A percentile compares a stretch with the other conserved stretches of the same genome.
These are phyloP conservation scores for Dactylellina haptotyla DNA, from an alignment of 2,329 filamentous ascomycete genomes.

Conservation along the genomic window DNA sequence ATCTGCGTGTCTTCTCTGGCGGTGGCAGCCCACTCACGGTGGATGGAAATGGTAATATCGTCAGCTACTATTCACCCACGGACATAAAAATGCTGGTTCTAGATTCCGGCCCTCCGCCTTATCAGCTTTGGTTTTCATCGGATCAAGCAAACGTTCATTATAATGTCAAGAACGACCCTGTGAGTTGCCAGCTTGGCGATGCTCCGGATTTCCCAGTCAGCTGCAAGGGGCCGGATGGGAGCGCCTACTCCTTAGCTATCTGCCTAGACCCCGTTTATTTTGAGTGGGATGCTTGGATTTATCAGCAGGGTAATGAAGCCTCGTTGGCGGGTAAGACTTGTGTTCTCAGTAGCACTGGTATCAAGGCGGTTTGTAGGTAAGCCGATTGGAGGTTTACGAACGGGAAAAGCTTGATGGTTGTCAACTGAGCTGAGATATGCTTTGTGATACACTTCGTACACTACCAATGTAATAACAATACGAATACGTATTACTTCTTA, in stretches of 20 bases:
- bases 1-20: constrained; percentile 13
- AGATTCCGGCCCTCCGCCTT: neutral
- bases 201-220: neutral
- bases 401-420: too few relatives aligned
- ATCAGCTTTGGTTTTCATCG: constrained; percentile 22
- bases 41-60: constrained; percentile 4
- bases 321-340: constrained; percentile 17
- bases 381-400: too few relatives aligned
- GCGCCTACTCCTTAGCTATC: neutral
- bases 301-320: neutral
- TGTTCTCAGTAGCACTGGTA: neutral
- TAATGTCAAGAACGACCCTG: neutral
- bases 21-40: neutral
- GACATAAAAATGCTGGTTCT: constrained; percentile 18
- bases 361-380: too few relatives aligned
- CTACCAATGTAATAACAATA: too few relatives aligned
- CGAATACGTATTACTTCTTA: too few relatives aligned
- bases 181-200: neutral
- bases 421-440: too few relatives aligned
- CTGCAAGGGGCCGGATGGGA: neutral
- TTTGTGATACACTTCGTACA: too few relatives aligned
- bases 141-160: constrained; percentile 7
- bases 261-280: constrained; percentile 27
- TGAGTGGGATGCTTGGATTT: constrained; percentile 28
- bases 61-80: neutral